Conservation (phyloP, 108 stramenopile genomes). For the Fragilariopsis cylindrus region DNA sequence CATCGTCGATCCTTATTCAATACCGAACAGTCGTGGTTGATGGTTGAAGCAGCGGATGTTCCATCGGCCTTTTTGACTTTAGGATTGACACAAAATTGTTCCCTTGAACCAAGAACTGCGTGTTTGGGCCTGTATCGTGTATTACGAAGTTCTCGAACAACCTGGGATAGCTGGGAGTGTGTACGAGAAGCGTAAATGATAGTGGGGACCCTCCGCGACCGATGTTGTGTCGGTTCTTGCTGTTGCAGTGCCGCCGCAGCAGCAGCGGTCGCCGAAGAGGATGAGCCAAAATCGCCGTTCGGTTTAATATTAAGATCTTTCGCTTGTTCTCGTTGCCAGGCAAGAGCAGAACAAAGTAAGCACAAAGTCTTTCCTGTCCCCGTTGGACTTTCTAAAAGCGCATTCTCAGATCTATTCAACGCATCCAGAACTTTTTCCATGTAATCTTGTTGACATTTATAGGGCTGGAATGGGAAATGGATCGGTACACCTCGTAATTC, state of each 20-base stretch:
- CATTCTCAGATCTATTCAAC: slow-evolving; percentile 66
- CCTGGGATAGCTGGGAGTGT: slow-evolving; percentile 96
- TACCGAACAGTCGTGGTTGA: slow-evolving; percentile 84
- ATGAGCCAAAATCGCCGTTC: not conserved
- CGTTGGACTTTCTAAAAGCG: slow-evolving; percentile 89
- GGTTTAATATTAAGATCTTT: slow-evolving; percentile 6
- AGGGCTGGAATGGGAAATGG: slow-evolving; percentile 96
- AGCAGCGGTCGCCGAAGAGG: not conserved
- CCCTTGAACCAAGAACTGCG: slow-evolving; percentile 92
- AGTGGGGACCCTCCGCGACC: slow-evolving; percentile 46
- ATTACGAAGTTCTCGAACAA: slow-evolving; percentile 90
- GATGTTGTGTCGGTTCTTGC: slow-evolving; percentile 13
- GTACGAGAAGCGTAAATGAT: slow-evolving; percentile 98
- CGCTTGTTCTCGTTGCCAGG: slow-evolving; percentile 81
- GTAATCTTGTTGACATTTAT: slow-evolving; percentile 91
- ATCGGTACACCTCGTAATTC: slow-evolving; percentile 75
- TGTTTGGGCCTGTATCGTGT: slow-evolving; percentile 92
- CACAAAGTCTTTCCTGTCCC: slow-evolving; percentile 81
- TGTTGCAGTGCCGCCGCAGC: slow-evolving; percentile 6
- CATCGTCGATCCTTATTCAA: slow-evolving; percentile 83
- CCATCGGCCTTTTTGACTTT: slow-evolving; percentile 70
- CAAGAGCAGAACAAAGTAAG: slow-evolving; percentile 78
- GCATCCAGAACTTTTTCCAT: slow-evolving; percentile 92
- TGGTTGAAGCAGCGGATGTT: slow-evolving; percentile 45
- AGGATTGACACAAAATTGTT: slow-evolving; percentile 97